phyloP scores from a whole-genome alignment of 1,139 yeast species.

The Candida dubliniensis region DNA sequence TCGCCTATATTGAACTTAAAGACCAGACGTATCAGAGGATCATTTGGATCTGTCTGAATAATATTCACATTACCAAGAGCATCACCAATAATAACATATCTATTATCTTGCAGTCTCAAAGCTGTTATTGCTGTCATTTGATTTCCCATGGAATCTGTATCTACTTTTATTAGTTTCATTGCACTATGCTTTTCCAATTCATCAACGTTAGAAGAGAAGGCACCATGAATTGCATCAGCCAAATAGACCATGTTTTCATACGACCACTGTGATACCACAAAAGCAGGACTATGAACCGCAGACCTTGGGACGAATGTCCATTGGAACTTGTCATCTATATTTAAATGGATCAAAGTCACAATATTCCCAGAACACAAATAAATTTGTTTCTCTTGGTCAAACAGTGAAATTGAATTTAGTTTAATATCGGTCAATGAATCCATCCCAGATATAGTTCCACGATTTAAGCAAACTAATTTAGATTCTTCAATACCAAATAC shows the following conservation, averaged over 20 bases:
- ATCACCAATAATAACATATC: conserved; percentile 25
- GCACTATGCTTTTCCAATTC: background rate
- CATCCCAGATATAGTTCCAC: background rate
- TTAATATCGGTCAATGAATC: background rate
- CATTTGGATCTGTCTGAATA: background rate
- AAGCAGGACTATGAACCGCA: background rate
- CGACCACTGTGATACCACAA: conserved; percentile 6
- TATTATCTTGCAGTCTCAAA: background rate
- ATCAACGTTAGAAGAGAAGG: background rate
- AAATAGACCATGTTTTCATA: background rate
- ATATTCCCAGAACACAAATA: conserved; percentile 2
- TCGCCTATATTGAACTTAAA: conserved; percentile 30
- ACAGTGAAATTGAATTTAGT: conserved; percentile 1
- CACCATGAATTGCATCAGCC: conserved; percentile 10
- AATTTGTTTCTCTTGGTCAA: background rate
- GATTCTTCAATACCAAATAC: conserved; percentile 5
- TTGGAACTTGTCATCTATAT: background rate
- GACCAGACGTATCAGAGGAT: conserved; percentile 2
- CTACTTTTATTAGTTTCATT: background rate
- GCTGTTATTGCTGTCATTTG: background rate
- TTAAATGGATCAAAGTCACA: background rate
- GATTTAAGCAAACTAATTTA: background rate
- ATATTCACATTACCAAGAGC: conserved; percentile 31
- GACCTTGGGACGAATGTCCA: background rate
- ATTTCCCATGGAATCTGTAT: background rate